Evolutionary conservation across 2,329 filamentous ascomycete genomes (phyloP).

Genomic region (Leptographium radiaticola): DNA sequence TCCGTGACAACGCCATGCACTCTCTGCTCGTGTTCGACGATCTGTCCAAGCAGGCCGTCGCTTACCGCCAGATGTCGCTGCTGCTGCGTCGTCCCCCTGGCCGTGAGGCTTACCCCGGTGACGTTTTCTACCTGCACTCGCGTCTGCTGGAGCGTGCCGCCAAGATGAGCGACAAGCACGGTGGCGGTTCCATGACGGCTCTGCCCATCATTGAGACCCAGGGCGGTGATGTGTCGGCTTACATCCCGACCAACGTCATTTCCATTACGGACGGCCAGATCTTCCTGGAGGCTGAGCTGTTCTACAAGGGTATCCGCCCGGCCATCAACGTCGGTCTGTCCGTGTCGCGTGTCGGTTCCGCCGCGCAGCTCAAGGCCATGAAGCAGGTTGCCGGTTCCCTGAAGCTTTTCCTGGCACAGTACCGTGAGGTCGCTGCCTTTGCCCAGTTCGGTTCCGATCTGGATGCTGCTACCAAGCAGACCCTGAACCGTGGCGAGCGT

Average conservation of each 20-base stretch:
- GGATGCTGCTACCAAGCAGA: conserved; percentile 98
- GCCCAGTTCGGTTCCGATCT: conserved; percentile 99
- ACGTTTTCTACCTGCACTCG: conserved; percentile 99
- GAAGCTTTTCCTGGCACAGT: conserved; percentile 99
- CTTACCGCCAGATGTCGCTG: conserved; percentile 98
- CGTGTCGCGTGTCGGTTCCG: conserved; percentile 98
- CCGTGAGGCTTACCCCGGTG: conserved; percentile 98
- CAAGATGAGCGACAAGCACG: conserved; percentile 95
- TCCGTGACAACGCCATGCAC: conserved; percentile 78
- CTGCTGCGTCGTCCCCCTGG: conserved; percentile 94
- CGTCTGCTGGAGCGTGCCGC: conserved; percentile 98
- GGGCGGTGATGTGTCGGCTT: conserved; percentile 99
- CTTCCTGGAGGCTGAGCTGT: conserved; percentile 97
- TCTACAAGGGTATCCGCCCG: conserved; percentile 99
- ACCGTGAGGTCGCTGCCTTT: conserved; percentile 99
- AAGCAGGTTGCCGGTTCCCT: conserved; percentile 99
- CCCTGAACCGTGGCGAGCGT: conserved; percentile 94
- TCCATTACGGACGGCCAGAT: conserved; percentile 99
- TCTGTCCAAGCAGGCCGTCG: conserved; percentile 94
- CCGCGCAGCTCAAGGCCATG: conserved; percentile 99
- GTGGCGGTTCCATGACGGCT: conserved; percentile 92
- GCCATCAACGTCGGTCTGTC: conserved; percentile 99
- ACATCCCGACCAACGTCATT: conserved; percentile 99
- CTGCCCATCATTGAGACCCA: conserved; percentile 98
- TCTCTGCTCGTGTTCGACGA: conserved; percentile 87